Percentiles rank a stretch among this genome's conserved stretches.
These are phyloP conservation scores for Sclerotinia spermophila DNA, from an alignment of 2,329 filamentous ascomycete genomes.

Conservation along the genomic window DNA sequence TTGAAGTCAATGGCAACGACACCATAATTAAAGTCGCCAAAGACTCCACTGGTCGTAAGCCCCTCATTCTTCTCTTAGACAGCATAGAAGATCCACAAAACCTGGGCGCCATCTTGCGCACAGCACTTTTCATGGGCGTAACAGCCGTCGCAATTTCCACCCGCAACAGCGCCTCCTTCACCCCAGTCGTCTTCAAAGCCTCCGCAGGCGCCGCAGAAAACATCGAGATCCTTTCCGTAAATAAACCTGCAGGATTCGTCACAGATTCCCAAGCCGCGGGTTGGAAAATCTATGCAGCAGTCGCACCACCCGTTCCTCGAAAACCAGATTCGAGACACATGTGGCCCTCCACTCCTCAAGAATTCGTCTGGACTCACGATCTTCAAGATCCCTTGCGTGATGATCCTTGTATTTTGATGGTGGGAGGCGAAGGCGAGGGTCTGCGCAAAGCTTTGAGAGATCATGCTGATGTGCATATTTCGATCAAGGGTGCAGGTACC, in stretches of 20 bases:
- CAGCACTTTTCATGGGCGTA: constrained; percentile 85
- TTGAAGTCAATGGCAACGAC: constrained; percentile 64
- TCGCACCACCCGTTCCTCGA: constrained; percentile 45
- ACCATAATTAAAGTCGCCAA: constrained; percentile 43
- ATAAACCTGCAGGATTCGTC: constrained; percentile 67
- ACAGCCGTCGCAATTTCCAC: constrained; percentile 77
- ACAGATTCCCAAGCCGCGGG: constrained; percentile 62
- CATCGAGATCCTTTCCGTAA: constrained; percentile 67
- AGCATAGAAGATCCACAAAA: constrained; percentile 84
- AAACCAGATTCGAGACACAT: constrained; percentile 15
- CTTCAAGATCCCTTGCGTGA: constrained; percentile 54
- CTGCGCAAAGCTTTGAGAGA: constrained; percentile 61
- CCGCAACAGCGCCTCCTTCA: constrained; percentile 69
- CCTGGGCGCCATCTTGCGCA: constrained; percentile 82
- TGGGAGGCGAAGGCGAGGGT: constrained; percentile 79
- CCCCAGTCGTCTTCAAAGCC: constrained; percentile 77
- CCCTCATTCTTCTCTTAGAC: constrained; percentile 71
- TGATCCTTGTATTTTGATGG: constrained; percentile 71
- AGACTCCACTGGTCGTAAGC: constrained; percentile 48
- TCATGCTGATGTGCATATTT: constrained; percentile 61
- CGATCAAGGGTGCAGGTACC: constrained; percentile 53
- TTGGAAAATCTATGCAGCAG: constrained; percentile 82
- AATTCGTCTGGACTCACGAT: constrained; percentile 45
- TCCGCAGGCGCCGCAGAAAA: constrained; percentile 84
- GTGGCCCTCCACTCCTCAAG: not conserved